These are phyloP conservation scores for Piloderma croceum DNA, from an alignment of 768 basidiomycete genomes.

Conservation along the genomic window DNA sequence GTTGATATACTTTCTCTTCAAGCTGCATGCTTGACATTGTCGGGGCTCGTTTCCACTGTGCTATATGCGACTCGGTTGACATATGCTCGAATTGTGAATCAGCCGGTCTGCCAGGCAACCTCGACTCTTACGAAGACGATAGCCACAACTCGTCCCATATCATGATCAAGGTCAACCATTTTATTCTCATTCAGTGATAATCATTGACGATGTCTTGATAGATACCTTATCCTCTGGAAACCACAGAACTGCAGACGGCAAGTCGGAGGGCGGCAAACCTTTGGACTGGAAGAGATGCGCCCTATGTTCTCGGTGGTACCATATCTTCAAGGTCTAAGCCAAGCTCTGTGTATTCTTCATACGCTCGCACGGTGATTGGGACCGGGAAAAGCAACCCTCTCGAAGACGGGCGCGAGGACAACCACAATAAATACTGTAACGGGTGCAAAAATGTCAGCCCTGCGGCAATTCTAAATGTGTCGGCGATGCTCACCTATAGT, in stretches of 20 bases:
- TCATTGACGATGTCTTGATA: conserved; percentile 23
- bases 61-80: conserved; percentile 78
- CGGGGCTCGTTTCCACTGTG: conserved; percentile 90
- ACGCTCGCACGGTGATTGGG: conserved; percentile 66
- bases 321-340: conserved; percentile 44
- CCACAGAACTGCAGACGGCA: conserved; percentile 66
- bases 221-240: conserved; percentile 83
- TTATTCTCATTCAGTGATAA: too few species aligned
- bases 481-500: not conserved
- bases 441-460: conserved; percentile 51
- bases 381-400: conserved; percentile 24
- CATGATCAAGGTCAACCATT: conserved; percentile 76
- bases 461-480: not conserved
- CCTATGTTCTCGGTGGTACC: conserved; percentile 47
- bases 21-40: conserved; percentile 89
- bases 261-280: conserved; percentile 68
- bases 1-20: conserved; percentile 3
- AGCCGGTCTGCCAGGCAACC: conserved; percentile 76
- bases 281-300: conserved; percentile 74
- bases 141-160: conserved; percentile 85
- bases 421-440: conserved; percentile 60
- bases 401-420: conserved; percentile 30
- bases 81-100: conserved; percentile 87
- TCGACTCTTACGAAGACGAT: conserved; percentile 62
- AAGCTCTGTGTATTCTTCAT: conserved; percentile 55